Evolutionary conservation across 2,329 filamentous ascomycete genomes (phyloP).

Genomic region (Neurospora sp.): DNA sequence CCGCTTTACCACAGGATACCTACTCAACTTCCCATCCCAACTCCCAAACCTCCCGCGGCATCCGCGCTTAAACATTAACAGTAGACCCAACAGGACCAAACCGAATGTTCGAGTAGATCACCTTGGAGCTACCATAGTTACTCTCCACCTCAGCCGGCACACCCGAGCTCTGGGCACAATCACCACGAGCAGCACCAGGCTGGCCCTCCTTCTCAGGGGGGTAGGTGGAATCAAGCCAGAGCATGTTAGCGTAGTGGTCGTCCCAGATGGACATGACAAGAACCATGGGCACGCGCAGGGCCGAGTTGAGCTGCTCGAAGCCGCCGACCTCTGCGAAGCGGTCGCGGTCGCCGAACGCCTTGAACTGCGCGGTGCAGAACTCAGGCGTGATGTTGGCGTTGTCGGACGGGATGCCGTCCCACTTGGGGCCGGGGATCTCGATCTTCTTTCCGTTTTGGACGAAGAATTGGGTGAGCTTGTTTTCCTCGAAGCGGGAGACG

Average conservation of each 20-base stretch:
- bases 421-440: conserved; percentile 27
- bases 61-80: conserved; percentile 15
- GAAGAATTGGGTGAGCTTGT: conserved; percentile 44
- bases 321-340: conserved; percentile 47
- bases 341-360: conserved; percentile 39
- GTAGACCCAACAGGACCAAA: conserved; percentile 36
- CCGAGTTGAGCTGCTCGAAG: conserved; percentile 41
- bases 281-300: conserved; percentile 49
- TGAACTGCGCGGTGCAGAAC: conserved; percentile 48
- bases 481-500: conserved; percentile 44
- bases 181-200: conserved; percentile 33
- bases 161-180: conserved; percentile 30
- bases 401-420: conserved; percentile 17
- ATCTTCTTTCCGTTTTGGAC: conserved; percentile 44
- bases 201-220: conserved; percentile 23
- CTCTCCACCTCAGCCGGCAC: conserved; percentile 29
- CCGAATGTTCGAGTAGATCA: conserved; percentile 38
- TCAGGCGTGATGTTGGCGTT: conserved; percentile 41
- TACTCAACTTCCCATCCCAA: conserved; percentile 8
- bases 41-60: conserved; percentile 26
- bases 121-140: conserved; percentile 25
- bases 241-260: conserved; percentile 44
- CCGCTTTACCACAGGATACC: no score
- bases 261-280: conserved; percentile 51
- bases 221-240: conserved; percentile 48